Evolutionary conservation across 2,329 filamentous ascomycete species (phyloP).

Genomic region (Colletotrichum lentis): DNA sequence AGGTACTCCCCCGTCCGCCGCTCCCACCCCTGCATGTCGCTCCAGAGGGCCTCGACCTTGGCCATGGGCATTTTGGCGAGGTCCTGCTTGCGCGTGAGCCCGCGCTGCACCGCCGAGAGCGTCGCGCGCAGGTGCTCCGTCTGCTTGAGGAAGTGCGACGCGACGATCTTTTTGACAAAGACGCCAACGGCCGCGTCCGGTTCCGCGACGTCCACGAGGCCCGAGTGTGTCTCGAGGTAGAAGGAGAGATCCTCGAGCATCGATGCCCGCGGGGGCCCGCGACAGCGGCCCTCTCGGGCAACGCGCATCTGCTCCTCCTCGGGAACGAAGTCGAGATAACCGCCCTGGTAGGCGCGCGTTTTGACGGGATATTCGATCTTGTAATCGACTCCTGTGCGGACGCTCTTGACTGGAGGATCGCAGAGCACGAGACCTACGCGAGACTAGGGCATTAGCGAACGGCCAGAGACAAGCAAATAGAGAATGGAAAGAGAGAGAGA

Average conservation of each 20-base stretch:
- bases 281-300: slow-evolving; percentile 12
- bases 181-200: slow-evolving; percentile 32
- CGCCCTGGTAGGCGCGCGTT: slow-evolving; percentile 40
- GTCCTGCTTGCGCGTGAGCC: slow-evolving; percentile 42
- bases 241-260: slow-evolving; percentile 42
- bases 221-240: slow-evolving; percentile 40
- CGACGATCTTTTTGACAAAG: slow-evolving; percentile 42
- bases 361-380: slow-evolving; percentile 32
- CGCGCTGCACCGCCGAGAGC: slow-evolving; percentile 40
- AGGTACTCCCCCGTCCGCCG: slow-evolving; percentile 42
- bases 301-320: slow-evolving; percentile 36
- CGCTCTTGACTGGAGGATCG: slow-evolving; percentile 40
- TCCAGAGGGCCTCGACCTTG: slow-evolving; percentile 42
- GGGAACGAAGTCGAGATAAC: slow-evolving; percentile 43
- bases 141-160: slow-evolving; percentile 41
- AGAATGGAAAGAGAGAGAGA: too few relatives aligned
- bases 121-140: slow-evolving; percentile 40
- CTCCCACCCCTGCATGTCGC: slow-evolving; percentile 43
- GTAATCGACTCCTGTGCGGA: slow-evolving; percentile 39
- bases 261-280: slow-evolving; percentile 39
- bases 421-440: slow-evolving; percentile 39
- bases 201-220: slow-evolving; percentile 23
- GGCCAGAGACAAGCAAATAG: neutral
- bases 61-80: slow-evolving; percentile 38
- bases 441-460: neutral